A percentile compares a stretch with the other conserved stretches of the same genome.
Conservation (phyloP, 192 early-diverging fungal species). For the Funneliformis mosseae region DNA sequence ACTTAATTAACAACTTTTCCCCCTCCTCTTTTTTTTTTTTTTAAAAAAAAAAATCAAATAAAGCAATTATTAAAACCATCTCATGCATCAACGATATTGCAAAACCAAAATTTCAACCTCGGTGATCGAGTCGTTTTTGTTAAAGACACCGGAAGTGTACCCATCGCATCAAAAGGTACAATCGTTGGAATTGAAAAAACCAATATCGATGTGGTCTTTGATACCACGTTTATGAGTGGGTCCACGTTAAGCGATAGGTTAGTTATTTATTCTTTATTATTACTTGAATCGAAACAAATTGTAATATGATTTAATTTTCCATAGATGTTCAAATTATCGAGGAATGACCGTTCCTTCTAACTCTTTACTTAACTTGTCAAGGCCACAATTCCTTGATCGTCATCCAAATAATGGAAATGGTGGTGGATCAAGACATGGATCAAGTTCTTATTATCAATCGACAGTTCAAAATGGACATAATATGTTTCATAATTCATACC, state of each 20-base stretch:
- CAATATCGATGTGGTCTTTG: constrained; percentile 86
- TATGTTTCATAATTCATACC: not conserved
- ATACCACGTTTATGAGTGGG: constrained; percentile 79
- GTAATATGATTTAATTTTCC: constrained; percentile 2
- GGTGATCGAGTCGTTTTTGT: constrained; percentile 88
- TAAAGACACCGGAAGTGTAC: constrained; percentile 70
- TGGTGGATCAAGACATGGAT: not conserved
- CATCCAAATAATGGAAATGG: not conserved
- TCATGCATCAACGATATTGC: constrained; percentile 73
- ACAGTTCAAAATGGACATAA: not conserved
- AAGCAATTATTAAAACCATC: constrained; percentile 74
- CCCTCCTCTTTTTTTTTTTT: not conserved
- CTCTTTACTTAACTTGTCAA: constrained; percentile 74
- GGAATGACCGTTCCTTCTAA: constrained; percentile 69
- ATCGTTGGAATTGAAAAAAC: constrained; percentile 79
- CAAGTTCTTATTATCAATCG: not conserved
- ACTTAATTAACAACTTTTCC: not conserved
- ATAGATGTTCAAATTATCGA: constrained; percentile 69
- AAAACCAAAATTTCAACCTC: constrained; percentile 75
- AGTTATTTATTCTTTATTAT: constrained; percentile 26
- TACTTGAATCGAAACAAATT: not conserved
- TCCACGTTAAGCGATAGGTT: constrained; percentile 72
- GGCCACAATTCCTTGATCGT: constrained; percentile 48
- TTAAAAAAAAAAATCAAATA: not conserved
- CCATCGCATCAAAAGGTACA: constrained; percentile 80